These are phyloP conservation scores for Poteriospumella lacustris DNA, from an alignment of 108 stramenopile genomes.

Conservation along the genomic window DNA sequence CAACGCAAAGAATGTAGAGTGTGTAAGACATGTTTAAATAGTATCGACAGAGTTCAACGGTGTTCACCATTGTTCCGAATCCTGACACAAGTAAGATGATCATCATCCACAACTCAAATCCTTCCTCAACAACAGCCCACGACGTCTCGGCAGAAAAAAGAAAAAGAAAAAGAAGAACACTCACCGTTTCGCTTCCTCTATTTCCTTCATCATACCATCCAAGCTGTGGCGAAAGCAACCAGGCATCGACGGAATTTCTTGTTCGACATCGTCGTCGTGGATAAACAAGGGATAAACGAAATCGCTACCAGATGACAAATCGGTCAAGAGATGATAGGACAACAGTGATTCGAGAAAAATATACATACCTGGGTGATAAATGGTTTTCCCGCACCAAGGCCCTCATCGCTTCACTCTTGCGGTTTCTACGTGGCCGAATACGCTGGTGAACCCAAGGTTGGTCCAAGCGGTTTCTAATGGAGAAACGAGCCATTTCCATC, in stretches of 20 bases:
- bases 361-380: conserved; percentile 66
- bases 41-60: too few relatives aligned
- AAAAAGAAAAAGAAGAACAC: not conserved
- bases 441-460: conserved; percentile 46
- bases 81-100: too few relatives aligned
- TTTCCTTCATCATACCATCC: conserved; percentile 76
- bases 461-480: conserved; percentile 1
- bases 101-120: too few relatives aligned
- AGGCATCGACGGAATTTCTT: conserved; percentile 83
- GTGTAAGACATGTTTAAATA: too few relatives aligned
- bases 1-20: too few relatives aligned
- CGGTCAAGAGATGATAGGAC: too few relatives aligned
- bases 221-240: conserved; percentile 83
- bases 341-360: not conserved
- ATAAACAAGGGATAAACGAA: conserved; percentile 97
- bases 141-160: too few relatives aligned
- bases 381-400: conserved; percentile 91
- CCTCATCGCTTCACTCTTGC: conserved; percentile 81
- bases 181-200: conserved; percentile 69
- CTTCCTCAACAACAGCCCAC: too few relatives aligned
- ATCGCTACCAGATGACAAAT: conserved; percentile 44
- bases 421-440: conserved; percentile 83
- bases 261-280: conserved; percentile 78
- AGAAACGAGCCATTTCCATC: not conserved
- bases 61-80: too few relatives aligned